phyloP scores from a whole-genome alignment of 1,284 basidiomycete genomes.

The Phlebopus sp. region DNA sequence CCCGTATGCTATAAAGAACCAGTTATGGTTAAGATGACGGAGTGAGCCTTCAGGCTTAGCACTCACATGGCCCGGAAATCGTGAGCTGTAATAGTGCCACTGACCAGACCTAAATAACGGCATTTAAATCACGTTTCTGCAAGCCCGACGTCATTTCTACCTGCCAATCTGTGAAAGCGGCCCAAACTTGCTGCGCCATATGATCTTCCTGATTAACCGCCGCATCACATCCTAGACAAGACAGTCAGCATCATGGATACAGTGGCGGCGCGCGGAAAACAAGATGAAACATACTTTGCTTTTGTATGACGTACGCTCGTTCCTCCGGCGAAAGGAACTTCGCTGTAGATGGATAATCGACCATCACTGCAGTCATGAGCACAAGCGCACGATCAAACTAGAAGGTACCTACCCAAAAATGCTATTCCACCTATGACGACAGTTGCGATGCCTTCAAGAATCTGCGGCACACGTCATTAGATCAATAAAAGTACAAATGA shows the following conservation, averaged over 20 bases:
- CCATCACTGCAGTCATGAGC: slow-evolving; percentile 29
- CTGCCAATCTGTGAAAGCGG: slow-evolving; percentile 63
- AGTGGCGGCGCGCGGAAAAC: no score
- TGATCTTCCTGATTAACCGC: slow-evolving; percentile 53
- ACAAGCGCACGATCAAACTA: neutral
- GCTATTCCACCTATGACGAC: slow-evolving; percentile 27
- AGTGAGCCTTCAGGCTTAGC: neutral
- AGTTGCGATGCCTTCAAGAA: slow-evolving; percentile 38
- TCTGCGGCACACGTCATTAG: slow-evolving; percentile 18
- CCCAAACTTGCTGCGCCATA: slow-evolving; percentile 46
- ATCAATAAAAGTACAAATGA: neutral
- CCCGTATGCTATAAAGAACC: slow-evolving; percentile 38
- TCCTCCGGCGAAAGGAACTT: slow-evolving; percentile 44
- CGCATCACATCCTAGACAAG: no score
- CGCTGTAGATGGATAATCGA: slow-evolving; percentile 42
- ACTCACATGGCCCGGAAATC: slow-evolving; percentile 54
- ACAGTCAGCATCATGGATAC: no score
- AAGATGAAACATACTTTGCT: neutral
- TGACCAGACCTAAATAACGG: slow-evolving; percentile 41
- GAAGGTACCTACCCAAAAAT: slow-evolving; percentile 19
- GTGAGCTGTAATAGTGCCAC: slow-evolving; percentile 60
- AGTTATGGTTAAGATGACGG: slow-evolving; percentile 13
- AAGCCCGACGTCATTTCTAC: slow-evolving; percentile 21
- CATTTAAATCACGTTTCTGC: neutral
- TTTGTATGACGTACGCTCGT: slow-evolving; percentile 33